Percentiles rank a stretch among this genome's conserved stretches.
Conservation (phyloP, 139 green algal genomes). For the Picochlorum sp. region DNA sequence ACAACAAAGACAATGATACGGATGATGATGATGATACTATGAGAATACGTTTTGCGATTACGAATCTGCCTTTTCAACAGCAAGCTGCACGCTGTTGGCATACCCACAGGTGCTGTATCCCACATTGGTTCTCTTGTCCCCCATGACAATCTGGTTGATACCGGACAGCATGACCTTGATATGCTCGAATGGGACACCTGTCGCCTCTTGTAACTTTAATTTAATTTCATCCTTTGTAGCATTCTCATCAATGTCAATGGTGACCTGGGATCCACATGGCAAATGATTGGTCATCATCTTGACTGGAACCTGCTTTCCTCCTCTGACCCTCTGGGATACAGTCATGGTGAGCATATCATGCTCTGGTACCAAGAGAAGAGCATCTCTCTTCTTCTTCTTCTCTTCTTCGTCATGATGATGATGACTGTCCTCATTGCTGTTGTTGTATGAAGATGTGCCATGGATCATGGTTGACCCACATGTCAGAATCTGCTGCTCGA, state of each 20-base stretch:
- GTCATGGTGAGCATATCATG: slow-evolving; percentile 11
- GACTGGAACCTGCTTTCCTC: slow-evolving; percentile 35
- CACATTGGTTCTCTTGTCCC: slow-evolving; percentile 49
- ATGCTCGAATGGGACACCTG: slow-evolving; percentile 39
- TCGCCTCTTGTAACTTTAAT: slow-evolving; percentile 32
- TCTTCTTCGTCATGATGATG: too few species aligned
- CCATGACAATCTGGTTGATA: slow-evolving; percentile 47
- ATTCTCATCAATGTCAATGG: slow-evolving; percentile 39
- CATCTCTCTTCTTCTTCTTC: too few species aligned
- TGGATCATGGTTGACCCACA: slow-evolving; percentile 20
- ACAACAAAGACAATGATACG: too few species aligned
- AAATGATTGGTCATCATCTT: slow-evolving; percentile 50
- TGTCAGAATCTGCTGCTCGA: slow-evolving; percentile 30
- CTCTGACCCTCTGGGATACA: slow-evolving; percentile 12
- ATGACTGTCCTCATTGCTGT: too few species aligned
- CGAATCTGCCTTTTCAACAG: slow-evolving; percentile 10
- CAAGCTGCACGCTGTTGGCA: slow-evolving; percentile 28
- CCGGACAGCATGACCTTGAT: slow-evolving; percentile 52
- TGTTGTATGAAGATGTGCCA: background rate
- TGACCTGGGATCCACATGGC: slow-evolving; percentile 43
- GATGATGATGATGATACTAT: too few species aligned
- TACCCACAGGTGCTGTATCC: slow-evolving; percentile 25
- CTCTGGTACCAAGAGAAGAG: too few species aligned
- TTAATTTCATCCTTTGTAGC: slow-evolving; percentile 39
- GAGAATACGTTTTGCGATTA: too few species aligned